A percentile compares a stretch with the other conserved stretches of the same genome.
Evolutionary conservation across 352 stramenopile species (phyloP).

Genomic region (Phytophthora vignae): DNA sequence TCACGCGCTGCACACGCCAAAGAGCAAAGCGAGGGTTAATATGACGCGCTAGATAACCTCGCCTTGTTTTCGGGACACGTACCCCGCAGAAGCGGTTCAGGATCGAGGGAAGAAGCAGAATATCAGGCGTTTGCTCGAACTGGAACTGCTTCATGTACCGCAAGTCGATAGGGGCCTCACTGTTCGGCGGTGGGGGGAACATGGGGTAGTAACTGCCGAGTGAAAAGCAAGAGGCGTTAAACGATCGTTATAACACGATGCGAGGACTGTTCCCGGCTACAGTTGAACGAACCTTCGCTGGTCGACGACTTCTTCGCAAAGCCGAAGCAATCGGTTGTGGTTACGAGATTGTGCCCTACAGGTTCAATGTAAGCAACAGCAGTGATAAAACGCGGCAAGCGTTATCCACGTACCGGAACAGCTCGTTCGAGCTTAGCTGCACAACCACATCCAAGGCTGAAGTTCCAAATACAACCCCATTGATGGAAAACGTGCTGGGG

Average conservation of each 20-base stretch:
- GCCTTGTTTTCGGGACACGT: conserved; percentile 30
- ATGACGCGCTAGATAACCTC: not conserved
- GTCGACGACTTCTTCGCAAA: conserved; percentile 84
- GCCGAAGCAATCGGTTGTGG: conserved; percentile 77
- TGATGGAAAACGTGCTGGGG: conserved; percentile 95
- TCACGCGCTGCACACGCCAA: conserved; percentile 73
- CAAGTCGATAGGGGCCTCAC: conserved; percentile 91
- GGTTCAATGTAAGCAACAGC: not conserved
- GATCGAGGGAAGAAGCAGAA: conserved; percentile 96
- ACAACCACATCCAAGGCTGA: conserved; percentile 94
- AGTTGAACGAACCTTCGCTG: conserved; percentile 66
- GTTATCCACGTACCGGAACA: conserved; percentile 50
- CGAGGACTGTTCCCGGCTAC: not conserved
- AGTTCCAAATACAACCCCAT: conserved; percentile 94
- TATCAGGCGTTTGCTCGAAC: conserved; percentile 93
- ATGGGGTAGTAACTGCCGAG: conserved; percentile 74
- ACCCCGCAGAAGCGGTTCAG: conserved; percentile 92
- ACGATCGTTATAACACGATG: conserved; percentile 2
- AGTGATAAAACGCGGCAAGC: not conserved
- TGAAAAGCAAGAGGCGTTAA: not conserved
- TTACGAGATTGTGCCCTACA: conserved; percentile 55
- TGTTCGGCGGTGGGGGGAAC: conserved; percentile 71
- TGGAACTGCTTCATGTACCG: conserved; percentile 92
- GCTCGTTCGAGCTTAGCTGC: conserved; percentile 84
- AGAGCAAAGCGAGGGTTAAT: conserved; percentile 23